A percentile compares a stretch with the other conserved stretches of the same genome.
phyloP scores from a whole-genome alignment of 2,329 filamentous ascomycete genomes.

The Westerdykella sp. region DNA sequence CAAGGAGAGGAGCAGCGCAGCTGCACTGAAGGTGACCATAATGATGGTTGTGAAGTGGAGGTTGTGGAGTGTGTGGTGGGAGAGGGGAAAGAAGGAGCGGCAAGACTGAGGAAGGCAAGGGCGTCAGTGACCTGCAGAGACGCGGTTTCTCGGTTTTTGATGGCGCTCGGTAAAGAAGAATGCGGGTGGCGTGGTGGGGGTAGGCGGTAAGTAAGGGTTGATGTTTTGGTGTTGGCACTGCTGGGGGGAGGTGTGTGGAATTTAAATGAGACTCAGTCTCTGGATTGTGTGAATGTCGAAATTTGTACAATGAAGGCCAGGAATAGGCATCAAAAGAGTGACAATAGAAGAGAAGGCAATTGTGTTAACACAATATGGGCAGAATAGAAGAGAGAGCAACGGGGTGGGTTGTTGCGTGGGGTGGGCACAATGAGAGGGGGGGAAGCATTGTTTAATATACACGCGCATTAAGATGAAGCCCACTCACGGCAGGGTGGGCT shows the following conservation, averaged over 20 bases:
- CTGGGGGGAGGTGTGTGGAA: conserved; percentile 1
- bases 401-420: conserved; percentile 24
- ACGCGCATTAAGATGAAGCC: conserved; percentile 10
- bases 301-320: not conserved
- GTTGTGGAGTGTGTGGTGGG: conserved; percentile 5
- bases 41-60: conserved; percentile 21
- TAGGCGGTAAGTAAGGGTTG: not conserved
- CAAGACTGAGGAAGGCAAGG: conserved; percentile 12
- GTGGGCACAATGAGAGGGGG: conserved; percentile 12
- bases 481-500: conserved; percentile 29
- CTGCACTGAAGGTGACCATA: conserved; percentile 35
- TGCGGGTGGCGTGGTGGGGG: not conserved
- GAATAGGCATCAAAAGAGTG: conserved; percentile 22
- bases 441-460: conserved; percentile 29
- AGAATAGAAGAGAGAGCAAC: conserved; percentile 14
- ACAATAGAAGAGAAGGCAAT: conserved; percentile 19
- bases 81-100: conserved; percentile 6
- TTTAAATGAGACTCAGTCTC: conserved; percentile 5
- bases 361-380: conserved; percentile 21
- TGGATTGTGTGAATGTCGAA: not conserved
- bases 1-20: conserved; percentile 34
- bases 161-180: not conserved
- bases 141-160: conserved; percentile 3
- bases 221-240: conserved; percentile 9
- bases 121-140: conserved; percentile 14